Conservation (phyloP, 2,329 filamentous ascomycete genomes). For the Intubia oerlemansii region DNA sequence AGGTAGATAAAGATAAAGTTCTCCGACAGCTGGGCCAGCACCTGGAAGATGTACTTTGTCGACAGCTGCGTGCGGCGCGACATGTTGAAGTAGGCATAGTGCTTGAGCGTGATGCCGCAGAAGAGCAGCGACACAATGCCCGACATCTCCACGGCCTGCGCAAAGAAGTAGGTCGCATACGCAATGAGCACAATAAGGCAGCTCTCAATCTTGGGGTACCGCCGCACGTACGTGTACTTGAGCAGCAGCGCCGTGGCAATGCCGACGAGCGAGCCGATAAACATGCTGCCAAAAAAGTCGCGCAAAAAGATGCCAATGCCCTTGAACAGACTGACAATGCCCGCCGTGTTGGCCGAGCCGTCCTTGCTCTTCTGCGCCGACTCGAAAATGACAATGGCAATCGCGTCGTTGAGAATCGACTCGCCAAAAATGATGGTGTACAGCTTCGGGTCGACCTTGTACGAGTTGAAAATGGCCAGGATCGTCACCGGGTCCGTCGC, state of each 20-base stretch:
- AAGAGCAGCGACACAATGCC: slow-evolving; percentile 93
- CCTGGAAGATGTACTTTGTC: slow-evolving; percentile 93
- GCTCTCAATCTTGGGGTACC: slow-evolving; percentile 91
- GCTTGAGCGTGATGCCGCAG: slow-evolving; percentile 94
- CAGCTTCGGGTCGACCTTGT: slow-evolving; percentile 96
- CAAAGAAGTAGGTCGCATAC: slow-evolving; percentile 95
- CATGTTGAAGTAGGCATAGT: slow-evolving; percentile 99
- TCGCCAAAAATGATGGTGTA: slow-evolving; percentile 99
- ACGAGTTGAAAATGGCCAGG: slow-evolving; percentile 94
- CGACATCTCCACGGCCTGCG: slow-evolving; percentile 87
- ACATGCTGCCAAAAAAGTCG: slow-evolving; percentile 83
- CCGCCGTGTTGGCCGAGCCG: slow-evolving; percentile 48
- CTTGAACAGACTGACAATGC: slow-evolving; percentile 67
- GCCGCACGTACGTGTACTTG: slow-evolving; percentile 84
- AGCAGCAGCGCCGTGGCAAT: slow-evolving; percentile 70
- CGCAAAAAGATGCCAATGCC: slow-evolving; percentile 86
- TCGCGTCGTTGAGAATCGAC: slow-evolving; percentile 92
- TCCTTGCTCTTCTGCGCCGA: slow-evolving; percentile 84
- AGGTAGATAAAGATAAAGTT: slow-evolving; percentile 99
- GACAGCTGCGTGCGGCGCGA: slow-evolving; percentile 90
- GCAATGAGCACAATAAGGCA: slow-evolving; percentile 85
- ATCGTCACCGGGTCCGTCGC: slow-evolving; percentile 97
- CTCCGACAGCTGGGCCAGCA: slow-evolving; percentile 84
- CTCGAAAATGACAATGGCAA: slow-evolving; percentile 96
- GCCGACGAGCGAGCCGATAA: slow-evolving; percentile 75